Percentiles rank a stretch among this genome's conserved stretches.
phyloP scores from a whole-genome alignment of 140 eudicot species.

The Erigeron philadelphicus region DNA sequence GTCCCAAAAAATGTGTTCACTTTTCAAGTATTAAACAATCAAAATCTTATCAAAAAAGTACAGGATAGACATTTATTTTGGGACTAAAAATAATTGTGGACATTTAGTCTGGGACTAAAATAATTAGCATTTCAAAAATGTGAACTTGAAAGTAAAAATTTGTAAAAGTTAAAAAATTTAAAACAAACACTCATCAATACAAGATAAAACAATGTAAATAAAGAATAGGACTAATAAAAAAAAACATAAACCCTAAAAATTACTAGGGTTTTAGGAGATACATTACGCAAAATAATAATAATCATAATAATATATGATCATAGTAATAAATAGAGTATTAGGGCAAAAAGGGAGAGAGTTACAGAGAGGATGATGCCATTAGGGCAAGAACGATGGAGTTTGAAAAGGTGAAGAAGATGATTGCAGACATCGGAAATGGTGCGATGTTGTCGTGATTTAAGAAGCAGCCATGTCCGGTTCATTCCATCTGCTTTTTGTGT shows the following conservation, averaged over 20 bases:
- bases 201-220: too few relatives aligned
- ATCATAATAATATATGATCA: not conserved
- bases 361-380: slow-evolving; percentile 83
- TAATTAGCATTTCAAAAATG: not conserved
- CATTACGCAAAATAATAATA: not conserved
- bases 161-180: not conserved
- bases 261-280: slow-evolving; percentile 22
- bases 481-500: slow-evolving; percentile 68
- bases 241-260: too few relatives aligned
- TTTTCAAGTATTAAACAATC: too few relatives aligned
- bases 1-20: too few relatives aligned
- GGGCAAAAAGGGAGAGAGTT: slow-evolving; percentile 1
- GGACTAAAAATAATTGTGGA: too few relatives aligned
- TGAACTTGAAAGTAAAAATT: not conserved
- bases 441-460: slow-evolving; percentile 48
- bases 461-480: slow-evolving; percentile 54
- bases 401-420: slow-evolving; percentile 53
- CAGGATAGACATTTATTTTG: too few relatives aligned
- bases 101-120: too few relatives aligned
- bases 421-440: slow-evolving; percentile 56
- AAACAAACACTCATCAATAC: not conserved
- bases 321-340: not conserved
- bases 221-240: too few relatives aligned
- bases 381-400: slow-evolving; percentile 75
- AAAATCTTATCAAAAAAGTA: too few relatives aligned